Percentiles rank a stretch among this genome's conserved stretches.
Conservation (phyloP, 176 grass and related monocot genomes). For the Aegilops sharonensis region DNA sequence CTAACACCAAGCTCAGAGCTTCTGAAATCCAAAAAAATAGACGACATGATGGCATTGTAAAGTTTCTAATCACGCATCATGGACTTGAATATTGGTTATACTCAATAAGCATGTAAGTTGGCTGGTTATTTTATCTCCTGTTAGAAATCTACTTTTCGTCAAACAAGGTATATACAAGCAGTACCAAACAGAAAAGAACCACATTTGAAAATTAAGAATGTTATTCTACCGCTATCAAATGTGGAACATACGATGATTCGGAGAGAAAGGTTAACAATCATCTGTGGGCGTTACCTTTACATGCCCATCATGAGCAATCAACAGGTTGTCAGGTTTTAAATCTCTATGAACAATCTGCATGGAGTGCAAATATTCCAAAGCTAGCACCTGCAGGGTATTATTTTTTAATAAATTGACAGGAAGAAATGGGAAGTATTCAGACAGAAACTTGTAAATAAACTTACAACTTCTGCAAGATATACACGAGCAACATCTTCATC, state of each 20-base stretch:
- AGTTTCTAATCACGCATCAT: slow-evolving; percentile 19
- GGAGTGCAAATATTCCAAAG: slow-evolving; percentile 98
- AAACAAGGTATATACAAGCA: background rate
- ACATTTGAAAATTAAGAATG: background rate
- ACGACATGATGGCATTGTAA: background rate
- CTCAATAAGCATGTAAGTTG: background rate
- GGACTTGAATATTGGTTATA: background rate
- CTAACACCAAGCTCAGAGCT: background rate
- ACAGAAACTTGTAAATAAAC: slow-evolving; percentile 39
- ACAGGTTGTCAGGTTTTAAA: slow-evolving; percentile 96
- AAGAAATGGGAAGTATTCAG: slow-evolving; percentile 10
- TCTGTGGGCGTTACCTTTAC: slow-evolving; percentile 72
- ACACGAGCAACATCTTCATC: slow-evolving; percentile 96
- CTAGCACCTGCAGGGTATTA: slow-evolving; percentile 69
- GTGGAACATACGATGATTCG: background rate
- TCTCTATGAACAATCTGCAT: slow-evolving; percentile 95
- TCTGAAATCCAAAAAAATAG: slow-evolving; percentile 9
- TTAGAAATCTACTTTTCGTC: slow-evolving; percentile 24
- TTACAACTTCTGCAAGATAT: slow-evolving; percentile 99
- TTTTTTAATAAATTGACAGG: slow-evolving; percentile 10
- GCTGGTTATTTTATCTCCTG: slow-evolving; percentile 24
- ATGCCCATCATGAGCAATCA: slow-evolving; percentile 99
- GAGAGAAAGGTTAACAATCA: slow-evolving; percentile 12
- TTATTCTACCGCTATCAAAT: slow-evolving; percentile 11
- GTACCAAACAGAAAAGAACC: background rate